phyloP scores from a whole-genome alignment of 2,329 filamentous ascomycete species.

The Paradendryphiella salina region DNA sequence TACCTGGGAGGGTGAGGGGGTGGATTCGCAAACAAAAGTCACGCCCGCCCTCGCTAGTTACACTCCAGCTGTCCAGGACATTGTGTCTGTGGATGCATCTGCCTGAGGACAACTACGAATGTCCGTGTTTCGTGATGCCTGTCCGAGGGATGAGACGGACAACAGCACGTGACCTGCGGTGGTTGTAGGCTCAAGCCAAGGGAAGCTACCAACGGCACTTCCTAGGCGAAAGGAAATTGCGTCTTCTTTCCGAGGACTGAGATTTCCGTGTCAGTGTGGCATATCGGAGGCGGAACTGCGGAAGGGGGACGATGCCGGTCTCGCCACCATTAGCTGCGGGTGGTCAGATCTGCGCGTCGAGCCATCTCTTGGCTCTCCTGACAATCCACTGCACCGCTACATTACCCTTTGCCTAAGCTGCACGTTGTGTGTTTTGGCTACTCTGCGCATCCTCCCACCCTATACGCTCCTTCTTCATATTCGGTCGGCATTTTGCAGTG shows the following conservation, averaged over 20 bases:
- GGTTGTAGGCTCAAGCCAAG: not conserved
- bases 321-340: constrained; percentile 26
- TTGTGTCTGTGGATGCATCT: no score
- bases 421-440: not conserved
- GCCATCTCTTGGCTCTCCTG: constrained; percentile 27
- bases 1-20: not conserved
- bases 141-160: no score
- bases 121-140: no score
- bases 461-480: constrained; percentile 20
- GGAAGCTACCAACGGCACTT: not conserved
- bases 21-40: not conserved
- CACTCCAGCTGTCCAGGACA: no score
- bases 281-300: constrained; percentile 21
- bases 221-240: constrained; percentile 16
- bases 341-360: constrained; percentile 23
- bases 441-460: constrained; percentile 10
- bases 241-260: constrained; percentile 10
- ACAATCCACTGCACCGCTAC: constrained; percentile 16
- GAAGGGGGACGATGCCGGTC: constrained; percentile 18
- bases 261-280: constrained; percentile 9
- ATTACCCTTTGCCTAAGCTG: constrained; percentile 7
- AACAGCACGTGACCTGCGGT: no score
- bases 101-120: no score
- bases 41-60: no score
- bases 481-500: not conserved